These are phyloP conservation scores for Radiomyces spectabilis DNA, from an alignment of 192 early-diverging fungal species.

Conservation along the genomic window DNA sequence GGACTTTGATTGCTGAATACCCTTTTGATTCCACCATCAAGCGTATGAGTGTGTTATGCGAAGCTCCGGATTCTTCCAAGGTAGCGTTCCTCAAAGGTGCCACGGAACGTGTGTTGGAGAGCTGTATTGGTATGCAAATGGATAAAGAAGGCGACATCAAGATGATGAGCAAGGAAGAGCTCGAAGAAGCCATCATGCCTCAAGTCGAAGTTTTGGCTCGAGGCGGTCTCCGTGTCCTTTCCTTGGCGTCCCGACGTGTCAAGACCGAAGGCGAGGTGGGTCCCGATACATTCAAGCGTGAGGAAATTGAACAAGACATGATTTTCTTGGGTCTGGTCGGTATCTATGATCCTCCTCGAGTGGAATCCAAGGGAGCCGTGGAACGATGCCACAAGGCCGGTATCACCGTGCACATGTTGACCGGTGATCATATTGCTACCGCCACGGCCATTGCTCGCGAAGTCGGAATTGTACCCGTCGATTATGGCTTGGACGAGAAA, in stretches of 20 bases:
- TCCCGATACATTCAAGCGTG: constrained; percentile 37
- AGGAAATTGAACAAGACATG: constrained; percentile 63
- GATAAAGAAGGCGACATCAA: constrained; percentile 21
- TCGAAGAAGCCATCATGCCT: constrained; percentile 45
- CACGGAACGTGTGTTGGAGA: constrained; percentile 75
- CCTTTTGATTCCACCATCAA: constrained; percentile 76
- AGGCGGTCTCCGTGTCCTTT: constrained; percentile 77
- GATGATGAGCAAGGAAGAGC: constrained; percentile 21
- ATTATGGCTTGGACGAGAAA: neutral
- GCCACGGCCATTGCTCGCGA: constrained; percentile 88
- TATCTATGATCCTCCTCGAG: constrained; percentile 86
- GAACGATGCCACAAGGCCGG: constrained; percentile 83
- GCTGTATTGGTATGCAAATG: constrained; percentile 50
- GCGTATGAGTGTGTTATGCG: constrained; percentile 83
- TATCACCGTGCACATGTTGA: constrained; percentile 96
- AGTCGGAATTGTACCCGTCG: constrained; percentile 57
- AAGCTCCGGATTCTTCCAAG: constrained; percentile 27
- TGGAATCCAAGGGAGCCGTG: constrained; percentile 77
- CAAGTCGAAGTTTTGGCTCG: constrained; percentile 64
- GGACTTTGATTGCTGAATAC: constrained; percentile 53
- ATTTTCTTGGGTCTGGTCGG: constrained; percentile 88
- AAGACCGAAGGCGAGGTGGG: constrained; percentile 19
- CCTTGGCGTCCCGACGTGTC: constrained; percentile 62
- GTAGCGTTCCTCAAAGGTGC: constrained; percentile 84
- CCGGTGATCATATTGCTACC: constrained; percentile 92